These are phyloP conservation scores for Eucalyptus pauciflora DNA, from an alignment of 345 rosid species.

Conservation along the genomic window DNA sequence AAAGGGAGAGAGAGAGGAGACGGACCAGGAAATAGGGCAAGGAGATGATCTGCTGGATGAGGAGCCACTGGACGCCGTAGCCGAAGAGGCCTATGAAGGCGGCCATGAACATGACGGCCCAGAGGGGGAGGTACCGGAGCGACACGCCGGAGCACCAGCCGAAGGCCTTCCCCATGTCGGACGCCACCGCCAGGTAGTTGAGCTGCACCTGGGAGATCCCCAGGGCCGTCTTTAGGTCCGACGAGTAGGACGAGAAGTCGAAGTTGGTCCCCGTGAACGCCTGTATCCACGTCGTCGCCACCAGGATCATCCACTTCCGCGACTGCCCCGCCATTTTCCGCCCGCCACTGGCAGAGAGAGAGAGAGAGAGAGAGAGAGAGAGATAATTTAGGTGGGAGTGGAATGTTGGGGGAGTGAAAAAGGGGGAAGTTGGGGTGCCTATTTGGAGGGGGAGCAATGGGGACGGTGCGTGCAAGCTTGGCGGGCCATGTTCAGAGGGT, in stretches of 20 bases:
- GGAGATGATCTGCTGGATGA: constrained; percentile 31
- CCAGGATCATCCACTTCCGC: constrained; percentile 55
- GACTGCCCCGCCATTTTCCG: constrained; percentile 35
- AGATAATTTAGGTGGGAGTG: neutral
- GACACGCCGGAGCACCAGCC: constrained; percentile 70
- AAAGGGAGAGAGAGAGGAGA: neutral
- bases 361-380: neutral
- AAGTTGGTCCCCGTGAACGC: constrained; percentile 81
- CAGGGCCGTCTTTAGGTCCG: constrained; percentile 42
- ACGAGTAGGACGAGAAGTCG: constrained; percentile 68
- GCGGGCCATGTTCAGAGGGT: neutral
- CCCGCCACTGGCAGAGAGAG: neutral
- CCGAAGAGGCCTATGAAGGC: constrained; percentile 43
- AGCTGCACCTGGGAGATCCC: constrained; percentile 68
- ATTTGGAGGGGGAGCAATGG: neutral
- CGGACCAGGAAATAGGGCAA: constrained; percentile 61
- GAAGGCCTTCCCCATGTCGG: constrained; percentile 70
- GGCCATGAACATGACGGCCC: constrained; percentile 48
- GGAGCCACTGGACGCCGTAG: constrained; percentile 69
- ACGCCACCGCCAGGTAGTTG: constrained; percentile 61
- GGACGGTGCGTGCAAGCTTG: neutral
- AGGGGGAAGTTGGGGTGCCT: neutral
- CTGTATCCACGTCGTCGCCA: constrained; percentile 65
- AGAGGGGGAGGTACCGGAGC: constrained; percentile 39
- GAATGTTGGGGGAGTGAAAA: neutral